Evolutionary conservation across 495 filamentous ascomycete species (phyloP).

Genomic region (Penicillium ochrochloron): DNA sequence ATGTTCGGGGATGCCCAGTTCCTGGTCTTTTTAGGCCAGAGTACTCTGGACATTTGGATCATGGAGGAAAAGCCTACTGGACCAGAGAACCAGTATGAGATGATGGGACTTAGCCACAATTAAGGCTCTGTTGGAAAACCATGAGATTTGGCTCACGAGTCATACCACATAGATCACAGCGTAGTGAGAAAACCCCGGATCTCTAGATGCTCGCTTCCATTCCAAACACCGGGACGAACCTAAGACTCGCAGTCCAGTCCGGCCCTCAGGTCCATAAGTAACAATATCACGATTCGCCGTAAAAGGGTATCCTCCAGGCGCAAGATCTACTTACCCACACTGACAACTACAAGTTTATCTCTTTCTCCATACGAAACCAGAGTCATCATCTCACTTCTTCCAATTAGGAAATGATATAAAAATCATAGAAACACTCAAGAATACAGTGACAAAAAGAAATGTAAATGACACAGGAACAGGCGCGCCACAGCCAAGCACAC

Average conservation of each 20-base stretch:
- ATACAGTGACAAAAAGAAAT: conserved; percentile 46
- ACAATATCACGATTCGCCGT: too few species aligned
- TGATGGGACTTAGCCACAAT: background rate
- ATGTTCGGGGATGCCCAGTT: background rate
- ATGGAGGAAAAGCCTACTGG: background rate
- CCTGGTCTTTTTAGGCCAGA: background rate
- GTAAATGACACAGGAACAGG: conserved; percentile 41
- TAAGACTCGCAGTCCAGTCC: too few species aligned
- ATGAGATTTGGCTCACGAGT: too few species aligned
- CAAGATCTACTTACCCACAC: background rate
- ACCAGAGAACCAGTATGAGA: background rate
- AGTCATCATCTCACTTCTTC: conserved; percentile 21
- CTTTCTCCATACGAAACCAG: background rate
- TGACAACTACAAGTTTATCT: background rate
- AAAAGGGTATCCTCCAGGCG: too few species aligned
- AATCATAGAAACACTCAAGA: conserved; percentile 38
- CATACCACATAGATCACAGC: too few species aligned
- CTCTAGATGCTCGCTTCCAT: too few species aligned
- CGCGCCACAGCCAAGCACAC: conserved; percentile 23
- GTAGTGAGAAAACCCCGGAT: too few species aligned
- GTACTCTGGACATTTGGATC: background rate
- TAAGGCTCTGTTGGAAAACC: too few species aligned
- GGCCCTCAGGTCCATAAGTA: too few species aligned
- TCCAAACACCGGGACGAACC: too few species aligned
- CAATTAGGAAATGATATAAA: conserved; percentile 42